A percentile compares a stretch with the other conserved stretches of the same genome.
Evolutionary conservation across 1,284 basidiomycete genomes (phyloP).

Genomic region (Termitomyces sp.): DNA sequence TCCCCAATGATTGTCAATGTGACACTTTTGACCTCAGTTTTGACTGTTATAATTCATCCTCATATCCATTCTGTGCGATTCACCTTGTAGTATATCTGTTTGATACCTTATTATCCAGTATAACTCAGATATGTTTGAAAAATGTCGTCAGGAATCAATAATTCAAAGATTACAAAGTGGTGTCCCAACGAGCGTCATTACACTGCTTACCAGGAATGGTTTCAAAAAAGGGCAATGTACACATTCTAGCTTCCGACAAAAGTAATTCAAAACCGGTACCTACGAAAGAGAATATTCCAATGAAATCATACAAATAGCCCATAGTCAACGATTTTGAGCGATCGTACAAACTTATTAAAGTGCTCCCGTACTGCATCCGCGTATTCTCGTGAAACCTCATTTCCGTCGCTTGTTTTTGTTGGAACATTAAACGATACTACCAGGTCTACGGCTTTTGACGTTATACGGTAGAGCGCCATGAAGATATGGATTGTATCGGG

Average conservation of each 20-base stretch:
- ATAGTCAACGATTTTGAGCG: conserved; percentile 69
- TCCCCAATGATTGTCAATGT: no score
- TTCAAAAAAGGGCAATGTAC: neutral
- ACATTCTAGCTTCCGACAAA: neutral
- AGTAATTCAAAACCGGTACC: neutral
- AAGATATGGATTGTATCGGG: conserved; percentile 71
- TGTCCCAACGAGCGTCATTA: no score
- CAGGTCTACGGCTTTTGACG: conserved; percentile 66
- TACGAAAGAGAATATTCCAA: neutral
- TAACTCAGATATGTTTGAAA: no score
- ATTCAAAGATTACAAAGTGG: no score
- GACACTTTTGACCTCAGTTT: no score
- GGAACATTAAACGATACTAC: conserved; percentile 83
- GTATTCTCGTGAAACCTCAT: conserved; percentile 34
- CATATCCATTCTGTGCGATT: no score
- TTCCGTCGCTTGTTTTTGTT: conserved; percentile 38
- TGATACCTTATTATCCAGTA: no score
- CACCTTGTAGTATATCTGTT: no score
- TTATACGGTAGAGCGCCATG: conserved; percentile 77
- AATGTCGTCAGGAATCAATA: no score
- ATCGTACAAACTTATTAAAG: conserved; percentile 55
- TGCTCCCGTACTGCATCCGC: conserved; percentile 37
- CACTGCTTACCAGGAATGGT: no score
- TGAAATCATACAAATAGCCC: conserved; percentile 60
- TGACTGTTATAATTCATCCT: no score